Base-by-base conservation (phyloP, 106 monocot genomes). In the Dendrobium officinale region DNA sequence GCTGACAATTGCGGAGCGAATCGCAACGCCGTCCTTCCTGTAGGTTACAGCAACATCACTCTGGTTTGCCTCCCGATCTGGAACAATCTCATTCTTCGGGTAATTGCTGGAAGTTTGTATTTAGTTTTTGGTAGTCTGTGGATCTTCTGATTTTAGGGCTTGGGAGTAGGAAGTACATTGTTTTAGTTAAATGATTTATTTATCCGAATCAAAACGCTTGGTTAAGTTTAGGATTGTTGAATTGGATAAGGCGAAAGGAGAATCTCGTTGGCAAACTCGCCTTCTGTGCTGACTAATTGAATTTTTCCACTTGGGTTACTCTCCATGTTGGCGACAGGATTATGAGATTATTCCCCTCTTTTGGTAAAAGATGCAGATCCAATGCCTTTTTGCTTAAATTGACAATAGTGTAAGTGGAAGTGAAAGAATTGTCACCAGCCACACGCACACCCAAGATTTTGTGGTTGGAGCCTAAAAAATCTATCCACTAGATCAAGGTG, bases 81-180 rank as follows among this genome's bases (percentile, higher is more conserved):
- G 92, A 92, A 92, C 79, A 92, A 80, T 58, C 89, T 90, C 81
- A 82, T 92, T n/a, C 85, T 92, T 73, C 79, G 87, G 79, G 87
- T 87, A 79, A 75, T 55, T 40, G 13, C 78, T 5, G 67, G 22
- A 61, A 4, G 5, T n/a, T 22, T 61, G 4, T 22, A 22, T 61
- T n/a, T 61, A 22, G 10, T 75, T 17, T 75, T 18, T 75, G 18
- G 31, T 44, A n/a, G 43, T 24, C 45, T 42, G 42, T 45, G 44
- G 75, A 44, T 44, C 42, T 75, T 44, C 13, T 20, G 16, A 33
- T 44, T 44, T n/a, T 75, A 10, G 5, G 61, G 61, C 5, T n/a
- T 61, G 61, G 61, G 56, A 9, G 6, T 6, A 9, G 45, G 51
- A 51, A 51, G 22, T 61, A 61, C n/a, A 61, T 61, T 61, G 61